Conservation (phyloP, 441 rosid species). For the Melianthus villosus region DNA sequence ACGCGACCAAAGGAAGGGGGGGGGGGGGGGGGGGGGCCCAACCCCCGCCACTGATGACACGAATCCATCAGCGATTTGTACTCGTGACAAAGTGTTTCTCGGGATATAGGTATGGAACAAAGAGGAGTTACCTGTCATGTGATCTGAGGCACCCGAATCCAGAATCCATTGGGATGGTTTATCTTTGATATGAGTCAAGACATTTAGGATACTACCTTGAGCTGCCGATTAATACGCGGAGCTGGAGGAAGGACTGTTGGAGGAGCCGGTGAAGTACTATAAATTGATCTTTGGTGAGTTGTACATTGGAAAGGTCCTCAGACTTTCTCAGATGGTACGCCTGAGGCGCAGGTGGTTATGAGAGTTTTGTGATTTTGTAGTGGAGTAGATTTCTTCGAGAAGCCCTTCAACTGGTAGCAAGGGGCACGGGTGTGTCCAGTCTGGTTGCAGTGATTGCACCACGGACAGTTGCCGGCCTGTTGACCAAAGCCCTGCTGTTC, state of each 20-base stretch:
- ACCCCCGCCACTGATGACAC: neutral
- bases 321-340: neutral
- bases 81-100: neutral
- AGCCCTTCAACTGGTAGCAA: neutral
- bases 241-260: neutral
- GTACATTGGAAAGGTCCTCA: neutral
- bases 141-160: neutral
- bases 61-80: neutral
- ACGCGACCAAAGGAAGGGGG: no score
- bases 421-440: neutral
- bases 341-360: neutral
- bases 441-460: neutral
- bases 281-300: neutral
- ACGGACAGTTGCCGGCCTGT: neutral
- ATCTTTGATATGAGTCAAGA: neutral
- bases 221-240: neutral
- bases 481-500: neutral
- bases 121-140: neutral
- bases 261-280: neutral
- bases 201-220: neutral
- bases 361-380: neutral
- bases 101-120: neutral
- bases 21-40: neutral
- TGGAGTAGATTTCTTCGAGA: neutral
- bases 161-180: neutral